Evolutionary conservation across 1,284 basidiomycete genomes (phyloP).

Genomic region (Coniferiporia sulphurascens): DNA sequence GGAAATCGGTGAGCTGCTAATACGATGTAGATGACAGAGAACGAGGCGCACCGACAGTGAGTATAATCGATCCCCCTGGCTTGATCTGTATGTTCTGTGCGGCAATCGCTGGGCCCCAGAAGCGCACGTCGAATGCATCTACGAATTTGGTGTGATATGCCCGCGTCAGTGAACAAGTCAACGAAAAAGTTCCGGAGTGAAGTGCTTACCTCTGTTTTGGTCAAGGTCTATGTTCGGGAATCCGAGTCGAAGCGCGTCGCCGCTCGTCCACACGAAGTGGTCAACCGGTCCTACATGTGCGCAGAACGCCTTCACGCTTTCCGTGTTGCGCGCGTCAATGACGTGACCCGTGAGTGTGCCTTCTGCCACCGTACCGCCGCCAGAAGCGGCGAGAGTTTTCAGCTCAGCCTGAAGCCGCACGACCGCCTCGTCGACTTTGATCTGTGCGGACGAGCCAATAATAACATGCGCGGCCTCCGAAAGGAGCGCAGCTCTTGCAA

Average conservation of each 20-base stretch:
- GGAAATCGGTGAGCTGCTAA: too few species aligned
- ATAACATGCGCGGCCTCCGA: conserved; percentile 18
- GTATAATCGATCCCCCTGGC: conserved; percentile 18
- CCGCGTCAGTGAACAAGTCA: background rate
- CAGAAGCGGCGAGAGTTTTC: background rate
- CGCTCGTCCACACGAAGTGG: conserved; percentile 22
- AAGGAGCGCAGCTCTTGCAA: conserved; percentile 18
- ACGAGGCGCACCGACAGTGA: conserved; percentile 19
- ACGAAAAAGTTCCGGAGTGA: background rate
- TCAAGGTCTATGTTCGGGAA: conserved; percentile 20
- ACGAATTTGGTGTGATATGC: background rate
- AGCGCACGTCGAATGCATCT: conserved; percentile 21
- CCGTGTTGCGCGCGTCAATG: conserved; percentile 15
- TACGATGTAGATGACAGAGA: background rate
- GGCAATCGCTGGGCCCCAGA: conserved; percentile 22
- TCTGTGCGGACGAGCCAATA: conserved; percentile 19
- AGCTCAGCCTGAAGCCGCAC: conserved; percentile 6
- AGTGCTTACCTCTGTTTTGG: conserved; percentile 10
- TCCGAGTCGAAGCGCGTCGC: conserved; percentile 14
- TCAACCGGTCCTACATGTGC: conserved; percentile 20
- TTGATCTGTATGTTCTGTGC: conserved; percentile 20
- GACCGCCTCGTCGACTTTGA: conserved; percentile 14
- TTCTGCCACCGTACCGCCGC: background rate
- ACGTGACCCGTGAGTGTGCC: conserved; percentile 16
- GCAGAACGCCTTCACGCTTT: conserved; percentile 17